Evolutionary conservation across 2,329 filamentous ascomycete species (phyloP).

Genomic region (Cryphonectria nitschkei): DNA sequence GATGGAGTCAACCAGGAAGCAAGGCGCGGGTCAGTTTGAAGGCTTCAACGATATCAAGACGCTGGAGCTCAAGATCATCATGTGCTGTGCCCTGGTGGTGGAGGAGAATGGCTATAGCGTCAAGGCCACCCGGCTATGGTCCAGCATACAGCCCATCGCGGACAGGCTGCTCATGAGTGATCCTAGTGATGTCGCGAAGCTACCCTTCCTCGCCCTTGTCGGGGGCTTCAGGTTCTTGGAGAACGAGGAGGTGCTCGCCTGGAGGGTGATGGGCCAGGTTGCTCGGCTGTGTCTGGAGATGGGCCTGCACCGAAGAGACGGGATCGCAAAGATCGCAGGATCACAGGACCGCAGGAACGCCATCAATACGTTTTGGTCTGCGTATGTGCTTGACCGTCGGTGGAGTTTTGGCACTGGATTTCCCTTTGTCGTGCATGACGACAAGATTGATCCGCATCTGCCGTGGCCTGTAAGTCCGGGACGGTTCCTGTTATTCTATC

Average conservation of each 20-base stretch:
- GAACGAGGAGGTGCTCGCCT: slow-evolving; percentile 84
- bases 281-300: slow-evolving; percentile 78
- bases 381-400: slow-evolving; percentile 81
- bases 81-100: slow-evolving; percentile 77
- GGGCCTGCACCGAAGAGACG: slow-evolving; percentile 80
- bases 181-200: slow-evolving; percentile 48
- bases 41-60: slow-evolving; percentile 57
- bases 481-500: neutral
- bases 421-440: slow-evolving; percentile 82
- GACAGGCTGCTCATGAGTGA: slow-evolving; percentile 68
- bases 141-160: slow-evolving; percentile 72
- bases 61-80: slow-evolving; percentile 78
- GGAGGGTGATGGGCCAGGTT: slow-evolving; percentile 84
- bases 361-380: slow-evolving; percentile 80
- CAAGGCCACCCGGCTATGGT: slow-evolving; percentile 72
- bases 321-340: slow-evolving; percentile 69
- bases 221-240: slow-evolving; percentile 79
- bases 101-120: slow-evolving; percentile 81
- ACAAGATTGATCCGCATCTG: slow-evolving; percentile 79
- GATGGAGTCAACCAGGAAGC: slow-evolving; percentile 59
- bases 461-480: slow-evolving; percentile 72
- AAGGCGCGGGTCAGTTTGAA: slow-evolving; percentile 36
- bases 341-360: slow-evolving; percentile 70
- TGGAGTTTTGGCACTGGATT: slow-evolving; percentile 92
- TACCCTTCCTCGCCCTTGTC: slow-evolving; percentile 57